Percentiles rank a stretch among this genome's conserved stretches.
These are phyloP conservation scores for Hyparrhenia diplandra DNA, from an alignment of 176 grass and related monocot species.

Conservation along the genomic window DNA sequence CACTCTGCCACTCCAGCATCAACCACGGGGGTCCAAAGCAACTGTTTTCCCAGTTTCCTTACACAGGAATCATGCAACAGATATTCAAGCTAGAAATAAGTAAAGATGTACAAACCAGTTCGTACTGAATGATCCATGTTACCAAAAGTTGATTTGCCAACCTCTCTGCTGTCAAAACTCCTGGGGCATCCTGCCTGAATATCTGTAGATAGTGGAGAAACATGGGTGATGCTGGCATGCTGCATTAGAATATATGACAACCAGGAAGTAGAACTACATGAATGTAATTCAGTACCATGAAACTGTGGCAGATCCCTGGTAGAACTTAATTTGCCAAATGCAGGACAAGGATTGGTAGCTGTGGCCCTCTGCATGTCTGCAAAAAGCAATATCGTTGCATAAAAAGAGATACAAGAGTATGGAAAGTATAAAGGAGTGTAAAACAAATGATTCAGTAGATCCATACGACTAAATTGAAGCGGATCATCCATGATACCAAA, in stretches of 20 bases:
- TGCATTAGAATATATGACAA: slow-evolving; percentile 17
- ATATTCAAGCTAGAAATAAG: slow-evolving; percentile 7
- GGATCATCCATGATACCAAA: not conserved
- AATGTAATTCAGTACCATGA: slow-evolving; percentile 9
- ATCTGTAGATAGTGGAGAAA: slow-evolving; percentile 17
- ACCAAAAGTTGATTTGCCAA: slow-evolving; percentile 28
- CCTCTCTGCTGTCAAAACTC: slow-evolving; percentile 21
- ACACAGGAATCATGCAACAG: not conserved
- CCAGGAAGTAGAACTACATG: not conserved
- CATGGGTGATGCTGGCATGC: slow-evolving; percentile 4
- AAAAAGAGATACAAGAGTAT: not conserved
- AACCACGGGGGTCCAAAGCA: not conserved
- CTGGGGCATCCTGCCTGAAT: slow-evolving; percentile 4
- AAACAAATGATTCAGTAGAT: not conserved
- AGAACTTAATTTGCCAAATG: slow-evolving; percentile 5
- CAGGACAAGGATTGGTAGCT: slow-evolving; percentile 8
- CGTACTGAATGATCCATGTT: slow-evolving; percentile 30
- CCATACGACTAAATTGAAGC: slow-evolving; percentile 1
- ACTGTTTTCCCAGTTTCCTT: slow-evolving; percentile 6
- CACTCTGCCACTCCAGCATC: not conserved
- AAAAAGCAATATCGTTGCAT: slow-evolving; percentile 14
- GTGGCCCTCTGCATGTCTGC: slow-evolving; percentile 21
- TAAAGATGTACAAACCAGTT: slow-evolving; percentile 40
- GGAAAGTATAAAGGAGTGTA: slow-evolving; percentile 20
- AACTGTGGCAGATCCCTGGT: slow-evolving; percentile 16